These are phyloP conservation scores for Coemansia sp. DNA, from an alignment of 192 early-diverging fungal species.

Conservation along the genomic window DNA sequence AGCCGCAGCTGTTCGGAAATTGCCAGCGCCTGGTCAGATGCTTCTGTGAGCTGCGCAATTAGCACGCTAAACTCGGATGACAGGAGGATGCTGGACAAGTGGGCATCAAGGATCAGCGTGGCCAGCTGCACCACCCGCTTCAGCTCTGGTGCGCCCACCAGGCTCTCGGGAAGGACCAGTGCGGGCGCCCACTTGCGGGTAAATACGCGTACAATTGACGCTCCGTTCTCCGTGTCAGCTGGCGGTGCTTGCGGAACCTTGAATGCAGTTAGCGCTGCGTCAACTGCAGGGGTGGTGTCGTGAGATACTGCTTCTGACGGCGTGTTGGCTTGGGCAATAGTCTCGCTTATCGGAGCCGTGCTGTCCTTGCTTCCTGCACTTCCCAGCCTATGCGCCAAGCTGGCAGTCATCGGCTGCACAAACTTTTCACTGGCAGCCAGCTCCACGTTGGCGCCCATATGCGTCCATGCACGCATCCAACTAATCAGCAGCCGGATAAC, in stretches of 20 bases:
- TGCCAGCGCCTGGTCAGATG: slow-evolving; percentile 32
- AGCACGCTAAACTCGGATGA: slow-evolving; percentile 29
- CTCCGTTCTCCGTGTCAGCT: not conserved
- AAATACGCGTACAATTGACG: slow-evolving; percentile 26
- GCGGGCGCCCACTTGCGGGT: slow-evolving; percentile 46
- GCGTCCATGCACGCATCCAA: slow-evolving; percentile 40
- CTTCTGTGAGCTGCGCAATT: slow-evolving; percentile 33
- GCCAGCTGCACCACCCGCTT: slow-evolving; percentile 33
- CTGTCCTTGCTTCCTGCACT: not conserved
- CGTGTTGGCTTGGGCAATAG: slow-evolving; percentile 12
- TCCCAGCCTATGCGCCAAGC: not conserved
- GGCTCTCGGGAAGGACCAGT: slow-evolving; percentile 23
- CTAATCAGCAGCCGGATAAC: slow-evolving; percentile 36
- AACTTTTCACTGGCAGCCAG: slow-evolving; percentile 41
- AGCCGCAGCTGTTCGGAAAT: slow-evolving; percentile 50
- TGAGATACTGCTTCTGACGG: not conserved
- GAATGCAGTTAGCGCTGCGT: slow-evolving; percentile 34
- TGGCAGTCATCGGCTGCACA: slow-evolving; percentile 6
- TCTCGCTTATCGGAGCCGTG: slow-evolving; percentile 7
- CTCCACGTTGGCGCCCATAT: slow-evolving; percentile 41
- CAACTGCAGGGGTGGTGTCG: slow-evolving; percentile 30
- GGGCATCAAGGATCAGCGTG: slow-evolving; percentile 39
- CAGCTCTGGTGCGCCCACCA: slow-evolving; percentile 34
- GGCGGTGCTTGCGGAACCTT: slow-evolving; percentile 10
- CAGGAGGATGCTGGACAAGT: slow-evolving; percentile 45